Percentiles rank a stretch among this genome's conserved stretches.
Evolutionary conservation across 73 alveolate genomes (phyloP).

Genomic region (Symbiodinium natans): DNA sequence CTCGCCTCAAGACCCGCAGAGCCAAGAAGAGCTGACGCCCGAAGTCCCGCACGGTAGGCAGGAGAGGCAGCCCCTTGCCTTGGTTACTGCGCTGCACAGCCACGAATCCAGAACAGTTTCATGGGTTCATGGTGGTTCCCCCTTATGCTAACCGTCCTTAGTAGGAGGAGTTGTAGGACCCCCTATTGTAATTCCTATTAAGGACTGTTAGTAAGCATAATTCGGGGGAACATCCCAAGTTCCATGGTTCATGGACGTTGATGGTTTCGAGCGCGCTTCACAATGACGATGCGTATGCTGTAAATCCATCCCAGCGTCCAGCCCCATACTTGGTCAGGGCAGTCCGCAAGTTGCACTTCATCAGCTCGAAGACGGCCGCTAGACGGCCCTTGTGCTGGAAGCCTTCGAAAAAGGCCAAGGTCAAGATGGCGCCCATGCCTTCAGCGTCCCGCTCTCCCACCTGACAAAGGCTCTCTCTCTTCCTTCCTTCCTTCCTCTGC

Average conservation of each 20-base stretch:
- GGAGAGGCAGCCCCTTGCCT: slow-evolving; percentile 84
- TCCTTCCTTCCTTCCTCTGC: no score
- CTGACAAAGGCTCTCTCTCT: no score
- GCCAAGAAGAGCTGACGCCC: slow-evolving; percentile 96
- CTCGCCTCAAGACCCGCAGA: slow-evolving; percentile 94
- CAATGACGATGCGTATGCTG: no score
- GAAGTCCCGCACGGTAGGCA: slow-evolving; percentile 96
- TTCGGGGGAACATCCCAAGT: neutral
- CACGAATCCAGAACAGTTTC: no score
- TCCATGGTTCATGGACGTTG: no score
- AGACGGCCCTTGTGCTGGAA: slow-evolving; percentile 64
- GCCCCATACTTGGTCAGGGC: slow-evolving; percentile 80
- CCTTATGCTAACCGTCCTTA: no score
- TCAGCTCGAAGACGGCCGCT: slow-evolving; percentile 81
- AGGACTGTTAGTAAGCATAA: neutral
- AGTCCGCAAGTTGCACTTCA: slow-evolving; percentile 87
- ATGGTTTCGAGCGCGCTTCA: no score
- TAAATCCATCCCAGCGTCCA: no score
- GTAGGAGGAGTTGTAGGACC: neutral
- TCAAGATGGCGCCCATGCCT: slow-evolving; percentile 50
- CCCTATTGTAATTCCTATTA: no score
- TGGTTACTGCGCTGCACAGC: neutral
- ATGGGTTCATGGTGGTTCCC: no score
- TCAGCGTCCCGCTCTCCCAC: slow-evolving; percentile 36
- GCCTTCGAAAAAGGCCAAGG: slow-evolving; percentile 70